These are phyloP conservation scores for Aspergillus coremiiformis DNA, from an alignment of 495 filamentous ascomycete species.

Conservation along the genomic window DNA sequence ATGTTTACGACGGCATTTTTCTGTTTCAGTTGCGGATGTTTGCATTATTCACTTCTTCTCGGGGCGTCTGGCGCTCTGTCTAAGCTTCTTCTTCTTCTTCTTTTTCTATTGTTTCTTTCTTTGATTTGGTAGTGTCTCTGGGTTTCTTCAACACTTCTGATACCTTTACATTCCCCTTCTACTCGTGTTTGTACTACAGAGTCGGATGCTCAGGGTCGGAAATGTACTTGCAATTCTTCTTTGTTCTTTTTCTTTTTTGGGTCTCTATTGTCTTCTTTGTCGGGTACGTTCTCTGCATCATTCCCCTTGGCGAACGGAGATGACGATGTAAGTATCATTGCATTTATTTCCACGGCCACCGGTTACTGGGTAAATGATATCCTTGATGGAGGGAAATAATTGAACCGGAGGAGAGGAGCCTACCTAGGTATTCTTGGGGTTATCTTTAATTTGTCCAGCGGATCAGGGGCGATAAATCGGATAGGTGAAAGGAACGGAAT, in stretches of 20 bases:
- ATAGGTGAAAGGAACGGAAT: not conserved
- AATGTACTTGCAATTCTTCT: conserved; percentile 16
- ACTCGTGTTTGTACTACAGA: conserved; percentile 18
- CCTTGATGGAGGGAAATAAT: not conserved
- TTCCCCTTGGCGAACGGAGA: not conserved
- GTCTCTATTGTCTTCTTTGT: conserved; percentile 7
- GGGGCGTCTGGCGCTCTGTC: conserved; percentile 35
- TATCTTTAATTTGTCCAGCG: not conserved
- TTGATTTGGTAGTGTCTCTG: conserved; percentile 20
- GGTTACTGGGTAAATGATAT: not conserved
- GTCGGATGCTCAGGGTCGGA: conserved; percentile 24
- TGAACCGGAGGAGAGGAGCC: not conserved
- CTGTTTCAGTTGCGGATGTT: conserved; percentile 36
- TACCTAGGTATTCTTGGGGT: not conserved
- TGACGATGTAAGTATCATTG: not conserved
- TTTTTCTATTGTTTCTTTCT: conserved; percentile 1
- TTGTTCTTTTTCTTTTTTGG: too few relatives aligned
- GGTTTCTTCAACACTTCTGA: conserved; percentile 26
- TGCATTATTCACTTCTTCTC: conserved; percentile 26
- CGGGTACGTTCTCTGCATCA: not conserved
- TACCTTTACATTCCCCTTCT: conserved; percentile 30
- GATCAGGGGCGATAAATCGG: not conserved
- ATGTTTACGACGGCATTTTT: conserved; percentile 40
- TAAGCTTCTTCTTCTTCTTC: conserved; percentile 15
- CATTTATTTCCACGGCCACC: not conserved